Percentiles rank a stretch among this genome's conserved stretches.
Evolutionary conservation across 2,329 filamentous ascomycete genomes (phyloP).

Genomic region (Lecanicillium sp.): DNA sequence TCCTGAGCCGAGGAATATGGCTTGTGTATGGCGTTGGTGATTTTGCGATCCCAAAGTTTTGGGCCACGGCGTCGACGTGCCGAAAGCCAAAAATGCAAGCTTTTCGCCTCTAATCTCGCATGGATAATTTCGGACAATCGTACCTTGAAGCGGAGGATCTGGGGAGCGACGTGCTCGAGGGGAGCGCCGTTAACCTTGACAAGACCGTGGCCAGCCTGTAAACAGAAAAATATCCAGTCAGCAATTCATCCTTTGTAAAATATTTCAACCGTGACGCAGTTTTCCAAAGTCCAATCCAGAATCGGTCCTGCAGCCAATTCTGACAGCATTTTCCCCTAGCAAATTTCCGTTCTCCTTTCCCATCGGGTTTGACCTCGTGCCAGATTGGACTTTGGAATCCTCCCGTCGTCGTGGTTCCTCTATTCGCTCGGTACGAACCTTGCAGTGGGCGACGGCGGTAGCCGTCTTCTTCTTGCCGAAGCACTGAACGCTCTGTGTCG

Average conservation of each 20-base stretch:
- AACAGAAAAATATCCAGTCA: conserved; percentile 16
- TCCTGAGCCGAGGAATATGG: no score
- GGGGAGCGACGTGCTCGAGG: conserved; percentile 86
- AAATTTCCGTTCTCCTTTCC: no score
- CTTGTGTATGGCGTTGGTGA: neutral
- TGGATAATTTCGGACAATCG: conserved; percentile 12
- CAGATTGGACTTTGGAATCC: no score
- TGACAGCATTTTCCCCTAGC: no score
- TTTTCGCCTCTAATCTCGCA: no score
- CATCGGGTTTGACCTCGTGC: no score
- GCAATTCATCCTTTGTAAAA: conserved; percentile 11
- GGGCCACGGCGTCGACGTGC: no score
- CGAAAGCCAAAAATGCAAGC: no score
- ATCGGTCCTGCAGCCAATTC: no score
- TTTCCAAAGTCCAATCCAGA: no score
- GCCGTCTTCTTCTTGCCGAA: conserved; percentile 99
- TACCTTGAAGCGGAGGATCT: conserved; percentile 97
- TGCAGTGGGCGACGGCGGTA: conserved; percentile 85
- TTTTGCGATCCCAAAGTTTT: conserved; percentile 5
- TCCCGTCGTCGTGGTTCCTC: no score
- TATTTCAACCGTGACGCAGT: no score
- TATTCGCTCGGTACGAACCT: conserved; percentile 48
- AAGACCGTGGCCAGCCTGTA: conserved; percentile 54
- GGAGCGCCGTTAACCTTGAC: conserved; percentile 99
- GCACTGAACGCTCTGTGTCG: conserved; percentile 82